Evolutionary conservation across 805 yeast species (phyloP).

Genomic region (Hanseniaspora guilliermondii): DNA sequence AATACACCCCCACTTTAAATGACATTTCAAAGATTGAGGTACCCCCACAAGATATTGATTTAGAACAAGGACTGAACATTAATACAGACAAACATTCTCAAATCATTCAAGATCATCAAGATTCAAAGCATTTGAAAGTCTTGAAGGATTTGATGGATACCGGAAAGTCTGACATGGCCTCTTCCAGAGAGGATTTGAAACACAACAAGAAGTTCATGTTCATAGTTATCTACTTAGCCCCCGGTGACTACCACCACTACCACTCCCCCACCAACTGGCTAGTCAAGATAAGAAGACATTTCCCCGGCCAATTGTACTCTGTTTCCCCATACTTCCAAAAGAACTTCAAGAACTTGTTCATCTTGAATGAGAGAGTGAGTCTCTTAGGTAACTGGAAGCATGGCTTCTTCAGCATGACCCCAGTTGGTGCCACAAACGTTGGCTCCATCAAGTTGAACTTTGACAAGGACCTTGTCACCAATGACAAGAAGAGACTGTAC

Average conservation of each 20-base stretch:
- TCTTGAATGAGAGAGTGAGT: conserved; percentile 90
- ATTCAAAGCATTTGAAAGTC: conserved; percentile 29
- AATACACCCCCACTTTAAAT: conserved; percentile 38
- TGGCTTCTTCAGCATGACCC: conserved; percentile 97
- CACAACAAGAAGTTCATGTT: conserved; percentile 55
- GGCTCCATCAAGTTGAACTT: conserved; percentile 88
- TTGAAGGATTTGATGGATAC: conserved; percentile 25
- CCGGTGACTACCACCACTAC: conserved; percentile 95
- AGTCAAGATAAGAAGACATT: conserved; percentile 81
- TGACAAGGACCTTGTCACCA: conserved; percentile 80
- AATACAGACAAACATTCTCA: background rate
- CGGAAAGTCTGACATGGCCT: conserved; percentile 13
- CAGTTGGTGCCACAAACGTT: conserved; percentile 98
- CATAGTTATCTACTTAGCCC: conserved; percentile 89
- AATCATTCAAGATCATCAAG: conserved; percentile 10
- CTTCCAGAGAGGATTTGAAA: conserved; percentile 4
- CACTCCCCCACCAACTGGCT: conserved; percentile 98
- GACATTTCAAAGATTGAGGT: conserved; percentile 49
- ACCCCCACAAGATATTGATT: background rate
- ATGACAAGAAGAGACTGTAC: conserved; percentile 36
- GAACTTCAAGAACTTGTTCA: conserved; percentile 73
- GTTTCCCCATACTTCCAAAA: conserved; percentile 95
- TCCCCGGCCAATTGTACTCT: conserved; percentile 86
- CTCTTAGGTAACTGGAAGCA: conserved; percentile 90
- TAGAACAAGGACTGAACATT: conserved; percentile 6